Conservation (phyloP, 192 early-diverging fungal genomes). For the Mortierella antarctica region DNA sequence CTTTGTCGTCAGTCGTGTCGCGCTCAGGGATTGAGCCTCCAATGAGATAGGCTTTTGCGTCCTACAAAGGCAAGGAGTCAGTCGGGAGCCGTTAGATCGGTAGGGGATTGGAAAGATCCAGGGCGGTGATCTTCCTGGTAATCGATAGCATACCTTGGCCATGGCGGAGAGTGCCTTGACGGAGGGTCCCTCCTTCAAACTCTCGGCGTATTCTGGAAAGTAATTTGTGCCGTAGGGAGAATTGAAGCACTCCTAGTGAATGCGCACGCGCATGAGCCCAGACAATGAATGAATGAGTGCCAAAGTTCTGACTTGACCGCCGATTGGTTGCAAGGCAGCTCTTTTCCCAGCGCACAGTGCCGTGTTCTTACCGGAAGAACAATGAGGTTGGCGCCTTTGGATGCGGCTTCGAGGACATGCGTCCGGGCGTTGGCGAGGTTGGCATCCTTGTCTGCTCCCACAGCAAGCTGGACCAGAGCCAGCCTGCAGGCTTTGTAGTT, state of each 20-base stretch:
- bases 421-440: constrained; percentile 83
- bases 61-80: constrained; percentile 39
- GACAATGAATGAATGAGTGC: neutral
- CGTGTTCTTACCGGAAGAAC: constrained; percentile 78
- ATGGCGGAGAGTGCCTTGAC: constrained; percentile 78
- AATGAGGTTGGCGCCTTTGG: constrained; percentile 87
- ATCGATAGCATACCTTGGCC: constrained; percentile 69
- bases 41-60: constrained; percentile 87
- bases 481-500: constrained; percentile 63
- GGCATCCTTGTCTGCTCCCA: constrained; percentile 76
- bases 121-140: neutral
- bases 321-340: neutral
- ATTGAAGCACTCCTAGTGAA: constrained; percentile 94
- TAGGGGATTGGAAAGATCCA: neutral
- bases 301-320: neutral
- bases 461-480: constrained; percentile 83
- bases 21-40: constrained; percentile 93
- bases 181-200: constrained; percentile 76
- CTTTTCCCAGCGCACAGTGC: neutral
- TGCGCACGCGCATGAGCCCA: neutral
- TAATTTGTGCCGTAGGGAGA: constrained; percentile 93
- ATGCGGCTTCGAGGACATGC: constrained; percentile 87
- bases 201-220: constrained; percentile 94
- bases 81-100: neutral
- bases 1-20: constrained; percentile 58